Conservation (phyloP, 768 basidiomycete genomes). For the Udeniomyces megalosporus region DNA sequence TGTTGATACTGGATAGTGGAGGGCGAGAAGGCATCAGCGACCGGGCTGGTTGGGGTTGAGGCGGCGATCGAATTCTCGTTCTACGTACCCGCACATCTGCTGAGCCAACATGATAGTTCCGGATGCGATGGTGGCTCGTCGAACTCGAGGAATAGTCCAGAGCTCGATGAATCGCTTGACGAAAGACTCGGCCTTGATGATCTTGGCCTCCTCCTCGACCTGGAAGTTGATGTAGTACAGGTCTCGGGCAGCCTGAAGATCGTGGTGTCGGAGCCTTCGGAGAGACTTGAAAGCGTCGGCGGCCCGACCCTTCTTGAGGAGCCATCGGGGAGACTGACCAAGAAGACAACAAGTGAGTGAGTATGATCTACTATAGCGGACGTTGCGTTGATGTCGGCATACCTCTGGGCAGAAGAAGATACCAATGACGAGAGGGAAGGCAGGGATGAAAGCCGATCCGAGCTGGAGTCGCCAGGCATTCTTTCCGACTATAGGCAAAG, state of each 20-base stretch:
- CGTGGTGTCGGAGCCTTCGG: conserved; percentile 48
- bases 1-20: no score
- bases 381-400: no score
- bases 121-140: conserved; percentile 48
- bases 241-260: conserved; percentile 65
- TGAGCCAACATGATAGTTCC: conserved; percentile 60
- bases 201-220: conserved; percentile 47
- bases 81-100: conserved; percentile 65
- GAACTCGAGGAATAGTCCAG: conserved; percentile 58
- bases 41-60: no score
- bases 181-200: conserved; percentile 38
- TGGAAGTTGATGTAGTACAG: conserved; percentile 56
- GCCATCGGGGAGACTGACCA: conserved; percentile 59
- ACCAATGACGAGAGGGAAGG: conserved; percentile 17
- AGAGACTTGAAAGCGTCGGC: conserved; percentile 47
- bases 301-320: conserved; percentile 62
- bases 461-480: conserved; percentile 65
- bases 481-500: no score
- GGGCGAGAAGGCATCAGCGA: no score
- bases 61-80: no score
- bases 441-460: conserved; percentile 33
- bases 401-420: conserved; percentile 45
- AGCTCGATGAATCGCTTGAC: conserved; percentile 44
- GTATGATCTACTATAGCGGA: no score
- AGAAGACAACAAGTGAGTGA: no score